phyloP scores from a whole-genome alignment of 2,329 filamentous ascomycete genomes.

The Allantophomopsis lycopodina region DNA sequence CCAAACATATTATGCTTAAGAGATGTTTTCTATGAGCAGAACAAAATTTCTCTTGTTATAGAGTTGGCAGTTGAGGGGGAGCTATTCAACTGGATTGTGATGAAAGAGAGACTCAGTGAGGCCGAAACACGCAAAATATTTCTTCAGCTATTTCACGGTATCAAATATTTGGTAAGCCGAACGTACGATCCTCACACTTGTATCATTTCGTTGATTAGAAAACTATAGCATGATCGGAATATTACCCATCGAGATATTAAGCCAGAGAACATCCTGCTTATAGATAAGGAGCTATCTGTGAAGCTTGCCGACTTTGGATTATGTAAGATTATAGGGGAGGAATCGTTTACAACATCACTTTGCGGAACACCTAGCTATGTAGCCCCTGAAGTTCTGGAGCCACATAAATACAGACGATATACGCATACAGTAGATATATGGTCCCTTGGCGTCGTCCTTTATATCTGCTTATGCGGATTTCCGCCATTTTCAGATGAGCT shows the following conservation, averaged over 20 bases:
- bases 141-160: slow-evolving; percentile 77
- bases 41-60: slow-evolving; percentile 81
- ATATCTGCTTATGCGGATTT: slow-evolving; percentile 94
- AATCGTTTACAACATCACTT: slow-evolving; percentile 92
- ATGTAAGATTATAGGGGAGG: slow-evolving; percentile 96
- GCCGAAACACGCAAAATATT: slow-evolving; percentile 77
- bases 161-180: slow-evolving; percentile 77
- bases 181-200: neutral
- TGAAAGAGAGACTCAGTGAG: slow-evolving; percentile 79
- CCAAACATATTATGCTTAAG: slow-evolving; percentile 86
- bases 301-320: slow-evolving; percentile 95
- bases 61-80: slow-evolving; percentile 89
- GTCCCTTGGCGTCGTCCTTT: slow-evolving; percentile 95
- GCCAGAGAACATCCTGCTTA: slow-evolving; percentile 86
- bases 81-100: slow-evolving; percentile 88
- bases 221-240: slow-evolving; percentile 73
- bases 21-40: slow-evolving; percentile 84
- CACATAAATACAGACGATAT: slow-evolving; percentile 71
- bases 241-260: slow-evolving; percentile 98
- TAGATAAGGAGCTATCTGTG: slow-evolving; percentile 71
- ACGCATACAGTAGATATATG: slow-evolving; percentile 92
- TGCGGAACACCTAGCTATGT: slow-evolving; percentile 95
- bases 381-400: slow-evolving; percentile 85
- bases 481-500: slow-evolving; percentile 95
- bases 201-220: slow-evolving; percentile 14